Base-by-base conservation (phyloP, 257 asterid genomes). In the Ilex aquifolium region DNA sequence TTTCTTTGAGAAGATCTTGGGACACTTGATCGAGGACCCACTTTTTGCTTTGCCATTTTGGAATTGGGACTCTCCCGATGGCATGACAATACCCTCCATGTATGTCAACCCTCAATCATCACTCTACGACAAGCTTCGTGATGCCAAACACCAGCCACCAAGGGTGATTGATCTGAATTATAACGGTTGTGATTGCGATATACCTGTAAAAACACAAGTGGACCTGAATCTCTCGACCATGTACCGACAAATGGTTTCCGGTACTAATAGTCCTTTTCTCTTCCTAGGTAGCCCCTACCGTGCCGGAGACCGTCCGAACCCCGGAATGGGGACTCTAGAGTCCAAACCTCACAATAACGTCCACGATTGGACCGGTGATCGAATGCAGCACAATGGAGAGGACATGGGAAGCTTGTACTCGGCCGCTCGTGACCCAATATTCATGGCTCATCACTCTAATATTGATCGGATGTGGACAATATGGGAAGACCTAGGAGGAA, bases 1-100 rank as follows among this genome's bases (percentile, higher is more conserved):
- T 14, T 50, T 50, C 21, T 50, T 50, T 50, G 56, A 50, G 16
- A 50, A n/a, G 16, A 50, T 50, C 5, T 50, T 50, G 56, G 56
- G 56, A 5, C 13, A 50, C 7, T 50, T 50, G 56, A 50, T 50
- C 56, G 56, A 14, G 0, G 56, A 50, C 21, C 56, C 56, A 6
- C 8, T 5, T 50, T 50, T 50, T 14, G 56, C 56, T 21, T 21
- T 21, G 27, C 27, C 27, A 21, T 21, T 21, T 21, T 80, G 85
- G 83, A 80, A 80, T 56, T 80, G 83, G 85, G 83, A 80, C 50
- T 39, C 64, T 16, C 85, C 83, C 0, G 67, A 44, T 27, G 85
- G 83, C 44, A 60, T 70, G 67, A 2, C n/a, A 0, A 10, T 77
- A 50, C 85, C 85, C 4, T 56, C n/a, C 10, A 40, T 17, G 31